Conservation (phyloP, 2,329 filamentous ascomycete species). For the Verticillium tricorpus region DNA sequence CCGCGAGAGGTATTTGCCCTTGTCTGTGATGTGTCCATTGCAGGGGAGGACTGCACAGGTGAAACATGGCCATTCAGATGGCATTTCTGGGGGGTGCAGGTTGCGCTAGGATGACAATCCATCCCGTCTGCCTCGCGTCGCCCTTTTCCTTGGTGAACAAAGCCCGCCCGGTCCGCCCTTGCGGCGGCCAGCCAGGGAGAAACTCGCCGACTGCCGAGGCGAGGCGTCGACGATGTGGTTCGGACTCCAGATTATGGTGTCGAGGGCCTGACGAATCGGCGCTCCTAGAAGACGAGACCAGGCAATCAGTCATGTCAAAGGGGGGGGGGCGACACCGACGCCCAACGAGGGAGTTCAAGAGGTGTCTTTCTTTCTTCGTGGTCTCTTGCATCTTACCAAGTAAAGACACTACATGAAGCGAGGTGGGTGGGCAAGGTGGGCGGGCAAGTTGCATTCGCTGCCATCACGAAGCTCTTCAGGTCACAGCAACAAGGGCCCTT, state of each 20-base stretch:
- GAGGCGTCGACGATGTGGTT: not conserved
- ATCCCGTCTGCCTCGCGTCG: not conserved
- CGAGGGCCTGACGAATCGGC: not conserved
- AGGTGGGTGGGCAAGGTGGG: not conserved
- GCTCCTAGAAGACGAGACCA: not conserved
- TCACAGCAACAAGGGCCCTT: not conserved
- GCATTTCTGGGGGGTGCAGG: no score
- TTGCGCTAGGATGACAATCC: not conserved
- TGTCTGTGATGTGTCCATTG: not conserved
- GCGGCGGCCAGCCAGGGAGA: not conserved
- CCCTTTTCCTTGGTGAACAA: not conserved
- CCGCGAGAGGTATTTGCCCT: not conserved
- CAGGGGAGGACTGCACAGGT: not conserved
- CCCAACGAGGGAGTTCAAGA: not conserved
- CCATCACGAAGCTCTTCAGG: not conserved
- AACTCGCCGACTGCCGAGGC: not conserved
- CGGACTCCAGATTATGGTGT: not conserved
- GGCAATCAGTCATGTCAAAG: not conserved
- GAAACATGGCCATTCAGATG: slow-evolving; percentile 3
- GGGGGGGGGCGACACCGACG: not conserved
- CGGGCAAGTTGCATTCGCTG: not conserved
- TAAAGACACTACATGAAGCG: not conserved
- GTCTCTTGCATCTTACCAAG: not conserved
- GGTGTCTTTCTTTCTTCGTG: not conserved
- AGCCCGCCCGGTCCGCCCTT: not conserved